phyloP scores from a whole-genome alignment of 805 yeast genomes.

The Jamesozyma spencerorum region DNA sequence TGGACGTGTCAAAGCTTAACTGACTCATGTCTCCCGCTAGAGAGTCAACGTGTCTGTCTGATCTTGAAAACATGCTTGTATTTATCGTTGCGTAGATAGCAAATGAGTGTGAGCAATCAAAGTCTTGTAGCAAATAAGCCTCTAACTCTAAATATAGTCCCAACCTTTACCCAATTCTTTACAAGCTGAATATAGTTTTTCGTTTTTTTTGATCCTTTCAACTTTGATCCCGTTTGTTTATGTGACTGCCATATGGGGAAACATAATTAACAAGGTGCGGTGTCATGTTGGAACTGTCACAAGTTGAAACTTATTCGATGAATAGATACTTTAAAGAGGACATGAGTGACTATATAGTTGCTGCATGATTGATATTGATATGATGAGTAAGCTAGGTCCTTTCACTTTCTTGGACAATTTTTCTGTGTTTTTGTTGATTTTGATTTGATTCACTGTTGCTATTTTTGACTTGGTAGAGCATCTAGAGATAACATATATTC shows the following conservation, averaged over 20 bases:
- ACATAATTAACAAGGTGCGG: not conserved
- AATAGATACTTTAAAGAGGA: no score
- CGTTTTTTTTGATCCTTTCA: no score
- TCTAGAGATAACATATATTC: constrained; percentile 9
- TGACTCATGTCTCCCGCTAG: constrained; percentile 30
- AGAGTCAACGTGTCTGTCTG: constrained; percentile 26
- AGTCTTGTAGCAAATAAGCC: no score
- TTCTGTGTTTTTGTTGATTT: not conserved
- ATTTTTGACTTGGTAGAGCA: not conserved
- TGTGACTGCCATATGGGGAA: no score
- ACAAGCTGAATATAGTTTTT: no score
- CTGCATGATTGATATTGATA: no score
- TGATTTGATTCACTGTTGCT: not conserved
- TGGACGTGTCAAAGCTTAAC: constrained; percentile 23
- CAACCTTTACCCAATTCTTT: no score
- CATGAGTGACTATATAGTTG: not conserved
- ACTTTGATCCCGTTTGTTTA: no score
- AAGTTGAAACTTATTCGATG: not conserved
- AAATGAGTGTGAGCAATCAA: no score
- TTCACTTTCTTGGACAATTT: not conserved
- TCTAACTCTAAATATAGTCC: no score
- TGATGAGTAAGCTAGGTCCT: constrained; percentile 6
- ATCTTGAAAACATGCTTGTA: constrained; percentile 18
- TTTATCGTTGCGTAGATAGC: not conserved
- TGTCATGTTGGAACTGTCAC: not conserved